Conservation (phyloP, 1,284 basidiomycete genomes). For the Hypsizygus ulmarius region DNA sequence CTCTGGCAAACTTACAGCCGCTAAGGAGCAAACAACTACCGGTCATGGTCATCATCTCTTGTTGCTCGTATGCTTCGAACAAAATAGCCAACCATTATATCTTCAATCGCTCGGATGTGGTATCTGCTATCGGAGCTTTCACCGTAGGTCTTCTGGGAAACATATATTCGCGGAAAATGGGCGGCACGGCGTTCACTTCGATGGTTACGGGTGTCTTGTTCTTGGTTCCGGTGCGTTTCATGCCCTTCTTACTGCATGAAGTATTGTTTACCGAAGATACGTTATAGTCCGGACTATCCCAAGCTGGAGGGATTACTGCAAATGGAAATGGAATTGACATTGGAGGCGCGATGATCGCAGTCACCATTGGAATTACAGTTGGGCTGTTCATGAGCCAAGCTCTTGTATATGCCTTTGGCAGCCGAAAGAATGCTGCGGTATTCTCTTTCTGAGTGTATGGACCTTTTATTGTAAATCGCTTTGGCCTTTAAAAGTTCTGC, state of each 20-base stretch:
- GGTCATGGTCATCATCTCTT: constrained; percentile 86
- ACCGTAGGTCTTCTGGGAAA: constrained; percentile 82
- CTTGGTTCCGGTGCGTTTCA: constrained; percentile 67
- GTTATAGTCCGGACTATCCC: constrained; percentile 76
- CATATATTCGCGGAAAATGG: constrained; percentile 79
- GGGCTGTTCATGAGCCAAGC: constrained; percentile 88
- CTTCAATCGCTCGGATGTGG: constrained; percentile 81
- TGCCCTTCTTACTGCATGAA: neutral
- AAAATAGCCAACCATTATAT: constrained; percentile 82
- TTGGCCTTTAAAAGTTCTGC: neutral
- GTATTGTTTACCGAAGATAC: constrained; percentile 10
- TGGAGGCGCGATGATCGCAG: constrained; percentile 82
- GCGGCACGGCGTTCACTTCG: constrained; percentile 87
- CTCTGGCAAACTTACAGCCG: constrained; percentile 77
- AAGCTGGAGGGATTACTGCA: constrained; percentile 77
- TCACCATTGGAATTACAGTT: constrained; percentile 88
- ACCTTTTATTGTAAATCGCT: constrained; percentile 12
- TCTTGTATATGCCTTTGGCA: constrained; percentile 82
- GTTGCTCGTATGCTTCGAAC: constrained; percentile 74
- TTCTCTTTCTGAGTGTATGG: constrained; percentile 63
- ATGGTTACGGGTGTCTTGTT: constrained; percentile 89
- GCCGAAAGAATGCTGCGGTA: constrained; percentile 77
- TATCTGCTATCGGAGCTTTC: constrained; percentile 85
- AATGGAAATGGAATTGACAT: constrained; percentile 72
- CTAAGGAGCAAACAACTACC: constrained; percentile 66